Evolutionary conservation across 177 flowering plant species (phyloP).

Genomic region (Vitis hybrid): DNA sequence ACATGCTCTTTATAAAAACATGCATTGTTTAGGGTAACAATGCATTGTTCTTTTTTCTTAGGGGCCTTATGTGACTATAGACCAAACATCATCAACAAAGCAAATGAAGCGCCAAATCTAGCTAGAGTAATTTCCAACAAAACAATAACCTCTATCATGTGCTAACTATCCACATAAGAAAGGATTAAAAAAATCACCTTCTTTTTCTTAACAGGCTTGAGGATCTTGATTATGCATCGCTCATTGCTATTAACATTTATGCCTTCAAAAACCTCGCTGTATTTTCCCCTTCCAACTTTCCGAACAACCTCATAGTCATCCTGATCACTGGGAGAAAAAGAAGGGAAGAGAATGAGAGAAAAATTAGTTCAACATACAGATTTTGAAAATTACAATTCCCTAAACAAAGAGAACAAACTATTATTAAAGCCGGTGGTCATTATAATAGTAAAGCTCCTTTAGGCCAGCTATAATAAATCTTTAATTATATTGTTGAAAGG

Average conservation of each 20-base stretch:
- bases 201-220: constrained; percentile 74
- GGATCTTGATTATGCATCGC: constrained; percentile 59
- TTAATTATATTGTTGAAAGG: not conserved
- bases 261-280: constrained; percentile 76
- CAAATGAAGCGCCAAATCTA: not conserved
- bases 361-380: not conserved
- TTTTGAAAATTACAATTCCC: not conserved
- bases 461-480: not conserved
- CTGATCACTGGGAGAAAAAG: constrained; percentile 43
- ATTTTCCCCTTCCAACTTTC: constrained; percentile 72
- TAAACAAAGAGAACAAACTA: not conserved
- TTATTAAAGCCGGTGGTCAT: not conserved
- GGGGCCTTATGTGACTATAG: not conserved
- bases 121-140: not conserved
- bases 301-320: constrained; percentile 75
- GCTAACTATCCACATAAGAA: not conserved
- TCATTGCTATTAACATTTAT: constrained; percentile 54
- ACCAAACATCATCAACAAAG: not conserved
- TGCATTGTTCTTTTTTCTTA: not conserved
- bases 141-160: not conserved
- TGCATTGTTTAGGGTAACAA: no score
- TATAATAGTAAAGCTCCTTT: not conserved
- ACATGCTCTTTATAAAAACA: no score
- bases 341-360: constrained; percentile 1
- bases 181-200: constrained; percentile 35